phyloP scores from a whole-genome alignment of 306 rosid species.

The Benincasa hispida region DNA sequence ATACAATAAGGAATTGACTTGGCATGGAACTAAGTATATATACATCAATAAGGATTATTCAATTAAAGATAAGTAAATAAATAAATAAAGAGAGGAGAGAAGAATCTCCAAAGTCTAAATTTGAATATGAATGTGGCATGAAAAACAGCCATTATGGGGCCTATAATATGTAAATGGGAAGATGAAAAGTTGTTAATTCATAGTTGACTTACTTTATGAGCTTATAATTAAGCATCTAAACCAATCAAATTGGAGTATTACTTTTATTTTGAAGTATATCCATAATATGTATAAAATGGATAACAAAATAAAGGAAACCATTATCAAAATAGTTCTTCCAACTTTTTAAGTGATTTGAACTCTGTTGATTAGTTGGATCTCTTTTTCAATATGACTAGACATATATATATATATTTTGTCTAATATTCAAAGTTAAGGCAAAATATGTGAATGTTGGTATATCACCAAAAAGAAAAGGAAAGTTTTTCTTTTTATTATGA shows the following conservation, averaged over 20 bases:
- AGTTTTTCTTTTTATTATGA: background rate
- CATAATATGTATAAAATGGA: background rate
- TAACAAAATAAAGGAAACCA: background rate
- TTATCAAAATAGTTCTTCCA: background rate
- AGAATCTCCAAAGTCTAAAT: background rate
- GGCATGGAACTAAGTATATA: too few relatives aligned
- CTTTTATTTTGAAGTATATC: background rate
- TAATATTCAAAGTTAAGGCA: background rate
- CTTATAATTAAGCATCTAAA: background rate
- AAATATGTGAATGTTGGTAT: background rate
- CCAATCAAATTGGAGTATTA: background rate
- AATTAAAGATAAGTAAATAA: too few relatives aligned
- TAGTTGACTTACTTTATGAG: background rate
- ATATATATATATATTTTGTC: background rate
- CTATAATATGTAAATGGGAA: background rate
- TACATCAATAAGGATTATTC: background rate
- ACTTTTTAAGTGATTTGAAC: background rate
- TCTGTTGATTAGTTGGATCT: background rate
- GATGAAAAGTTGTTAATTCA: background rate
- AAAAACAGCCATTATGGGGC: background rate
- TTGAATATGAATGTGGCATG: background rate
- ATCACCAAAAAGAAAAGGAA: background rate
- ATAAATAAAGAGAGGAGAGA: background rate
- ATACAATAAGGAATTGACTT: too few relatives aligned
- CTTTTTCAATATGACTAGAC: background rate